These are phyloP conservation scores for Pseudocercospora eumusae DNA, from an alignment of 2,329 filamentous ascomycete species.

Conservation along the genomic window DNA sequence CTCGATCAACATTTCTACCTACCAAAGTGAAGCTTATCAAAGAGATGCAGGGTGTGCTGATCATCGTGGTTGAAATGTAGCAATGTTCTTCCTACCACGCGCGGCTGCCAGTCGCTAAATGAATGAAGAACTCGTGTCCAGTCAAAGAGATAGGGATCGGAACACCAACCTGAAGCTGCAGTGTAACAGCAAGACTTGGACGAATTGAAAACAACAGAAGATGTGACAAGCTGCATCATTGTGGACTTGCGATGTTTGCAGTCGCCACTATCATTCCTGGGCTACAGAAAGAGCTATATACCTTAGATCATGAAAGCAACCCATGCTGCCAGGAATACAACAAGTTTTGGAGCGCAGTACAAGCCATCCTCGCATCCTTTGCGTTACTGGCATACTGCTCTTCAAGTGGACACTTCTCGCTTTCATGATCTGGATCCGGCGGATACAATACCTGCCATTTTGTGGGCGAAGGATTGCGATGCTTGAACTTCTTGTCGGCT, in stretches of 20 bases:
- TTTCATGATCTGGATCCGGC: background rate
- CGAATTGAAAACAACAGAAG: background rate
- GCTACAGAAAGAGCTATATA: background rate
- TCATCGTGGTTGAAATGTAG: background rate
- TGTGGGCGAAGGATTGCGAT: constrained; percentile 6
- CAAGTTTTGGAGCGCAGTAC: constrained; percentile 12
- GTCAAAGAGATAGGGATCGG: background rate
- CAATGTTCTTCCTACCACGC: background rate
- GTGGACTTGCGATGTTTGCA: background rate
- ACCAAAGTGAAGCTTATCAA: background rate
- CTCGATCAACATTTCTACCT: background rate
- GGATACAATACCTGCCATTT: constrained; percentile 6
- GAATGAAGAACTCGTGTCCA: background rate
- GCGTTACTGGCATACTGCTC: constrained; percentile 4
- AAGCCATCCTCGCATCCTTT: constrained; percentile 10
- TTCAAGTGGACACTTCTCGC: background rate
- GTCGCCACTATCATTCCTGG: background rate
- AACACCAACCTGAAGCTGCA: background rate
- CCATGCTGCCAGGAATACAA: background rate
- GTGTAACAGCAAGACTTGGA: background rate
- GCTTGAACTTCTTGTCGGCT: constrained; percentile 14
- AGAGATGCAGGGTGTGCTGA: background rate
- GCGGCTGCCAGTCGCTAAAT: background rate
- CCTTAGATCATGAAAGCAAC: background rate
- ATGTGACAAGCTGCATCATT: background rate